Base-by-base conservation (phyloP, 129 eudicot species). In the Flaveria robusta region DNA sequence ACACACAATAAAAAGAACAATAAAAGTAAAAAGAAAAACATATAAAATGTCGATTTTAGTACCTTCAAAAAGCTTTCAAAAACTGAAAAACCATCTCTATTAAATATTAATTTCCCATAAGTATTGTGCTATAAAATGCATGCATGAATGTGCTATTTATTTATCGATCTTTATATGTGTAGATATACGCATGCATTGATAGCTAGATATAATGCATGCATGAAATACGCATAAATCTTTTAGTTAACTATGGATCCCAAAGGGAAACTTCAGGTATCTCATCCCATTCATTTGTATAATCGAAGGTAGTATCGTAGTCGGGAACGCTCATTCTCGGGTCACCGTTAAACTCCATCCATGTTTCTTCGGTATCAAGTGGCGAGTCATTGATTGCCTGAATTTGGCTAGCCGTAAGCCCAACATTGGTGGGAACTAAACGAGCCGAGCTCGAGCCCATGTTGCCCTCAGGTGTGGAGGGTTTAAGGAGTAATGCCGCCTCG, bases 381-480 rank as follows among this genome's bases (percentile, higher is more conserved):
- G 75, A 79, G 23, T 87, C 86, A 18, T 87, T 81, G 46, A 86
- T 86, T 10, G 90, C 90, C 50, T 86, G 90, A 41, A 86, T 86
- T 74, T 86, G 63, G 46, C 84, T 75, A 31, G 84, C 81, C 4
- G 88, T 78, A 43, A 87, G 88, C 39, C 83, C 81, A 1, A 87
- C 74, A 50, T 80, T 80, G 4, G 83, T 73, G 70, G 78, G 78
- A 22, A 79, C 78, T 8, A 19, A 50, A 5, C 70, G 83, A 54
- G 63, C 16, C 16, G 78, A 74, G 55, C 66, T 49, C 2, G 81
- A 62, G 58, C 79, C 62, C 9, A 46, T 56, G 9, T 72, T 71
- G 9, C 9, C 4, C 73, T 65, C 74, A 3, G 55, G 27, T 1
- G 60, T 50, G 50, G 74, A 27, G 50, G 75, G 72, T 55, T 23